These are phyloP conservation scores for Bolboschoenus planiculmis DNA, from an alignment of 176 grass and related monocot genomes.

Conservation along the genomic window DNA sequence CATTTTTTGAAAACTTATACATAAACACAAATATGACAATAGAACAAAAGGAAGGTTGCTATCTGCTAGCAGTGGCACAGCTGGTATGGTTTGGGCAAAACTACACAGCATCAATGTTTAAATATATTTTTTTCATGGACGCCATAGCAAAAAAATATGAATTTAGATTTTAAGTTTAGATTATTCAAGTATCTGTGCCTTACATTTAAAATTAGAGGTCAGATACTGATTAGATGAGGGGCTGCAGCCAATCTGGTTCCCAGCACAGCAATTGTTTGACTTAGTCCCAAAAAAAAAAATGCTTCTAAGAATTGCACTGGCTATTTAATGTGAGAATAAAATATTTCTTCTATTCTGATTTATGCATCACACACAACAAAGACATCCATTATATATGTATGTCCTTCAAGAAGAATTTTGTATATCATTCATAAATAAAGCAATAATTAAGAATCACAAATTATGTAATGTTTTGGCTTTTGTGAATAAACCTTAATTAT, in stretches of 20 bases:
- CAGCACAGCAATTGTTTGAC: neutral
- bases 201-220: too few species aligned
- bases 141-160: too few species aligned
- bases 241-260: neutral
- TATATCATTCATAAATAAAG: neutral
- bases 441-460: too few species aligned
- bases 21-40: neutral
- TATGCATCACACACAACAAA: neutral
- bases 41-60: neutral
- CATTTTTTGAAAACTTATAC: neutral
- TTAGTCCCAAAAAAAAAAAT: too few species aligned
- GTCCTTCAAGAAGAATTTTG: neutral
- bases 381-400: neutral
- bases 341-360: neutral
- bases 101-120: neutral
- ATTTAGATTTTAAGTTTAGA: neutral
- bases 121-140: neutral
- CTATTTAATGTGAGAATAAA: neutral
- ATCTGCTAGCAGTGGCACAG: neutral
- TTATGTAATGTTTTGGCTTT: too few species aligned
- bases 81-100: neutral
- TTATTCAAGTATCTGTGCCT: too few species aligned
- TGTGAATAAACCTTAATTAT: neutral
- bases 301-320: neutral
- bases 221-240: too few species aligned